phyloP scores from a whole-genome alignment of 208 protist genomes.

The Trypanosoma vivax region DNA sequence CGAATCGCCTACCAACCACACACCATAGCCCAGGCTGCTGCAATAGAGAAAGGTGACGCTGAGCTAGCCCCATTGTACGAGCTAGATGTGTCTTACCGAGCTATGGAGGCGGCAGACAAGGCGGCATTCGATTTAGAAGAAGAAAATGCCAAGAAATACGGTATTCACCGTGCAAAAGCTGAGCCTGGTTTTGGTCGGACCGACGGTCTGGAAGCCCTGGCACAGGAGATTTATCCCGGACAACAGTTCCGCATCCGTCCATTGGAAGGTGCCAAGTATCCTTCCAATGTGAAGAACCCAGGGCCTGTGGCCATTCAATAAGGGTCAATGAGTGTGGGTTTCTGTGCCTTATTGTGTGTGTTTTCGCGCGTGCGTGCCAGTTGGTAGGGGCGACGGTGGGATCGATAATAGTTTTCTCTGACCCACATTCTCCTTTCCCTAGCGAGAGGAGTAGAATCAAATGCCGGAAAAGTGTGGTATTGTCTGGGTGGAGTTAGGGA shows the following conservation, averaged over 20 bases:
- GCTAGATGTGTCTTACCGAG: slow-evolving; percentile 64
- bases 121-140: slow-evolving; percentile 78
- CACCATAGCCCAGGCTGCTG: slow-evolving; percentile 69
- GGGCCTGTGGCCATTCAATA: slow-evolving; percentile 83
- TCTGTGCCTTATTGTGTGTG: slow-evolving; percentile 1
- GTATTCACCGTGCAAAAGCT: slow-evolving; percentile 86
- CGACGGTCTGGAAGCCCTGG: slow-evolving; percentile 84
- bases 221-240: slow-evolving; percentile 89
- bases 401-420: no score
- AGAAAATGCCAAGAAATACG: slow-evolving; percentile 78
- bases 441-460: no score
- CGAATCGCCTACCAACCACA: slow-evolving; percentile 79
- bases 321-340: background rate
- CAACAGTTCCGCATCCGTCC: slow-evolving; percentile 87
- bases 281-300: slow-evolving; percentile 73
- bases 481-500: no score
- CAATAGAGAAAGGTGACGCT: slow-evolving; percentile 50
- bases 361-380: no score
- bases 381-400: no score
- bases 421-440: no score
- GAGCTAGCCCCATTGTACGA: slow-evolving; percentile 62
- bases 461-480: no score
- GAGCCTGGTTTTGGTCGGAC: slow-evolving; percentile 87
- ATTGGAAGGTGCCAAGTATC: slow-evolving; percentile 84
- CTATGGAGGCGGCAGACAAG: slow-evolving; percentile 76